Evolutionary conservation across 805 yeast species (phyloP), one percentile per base, ranked within the genome.

Genomic region (Metschnikowia rubicola): DNA sequence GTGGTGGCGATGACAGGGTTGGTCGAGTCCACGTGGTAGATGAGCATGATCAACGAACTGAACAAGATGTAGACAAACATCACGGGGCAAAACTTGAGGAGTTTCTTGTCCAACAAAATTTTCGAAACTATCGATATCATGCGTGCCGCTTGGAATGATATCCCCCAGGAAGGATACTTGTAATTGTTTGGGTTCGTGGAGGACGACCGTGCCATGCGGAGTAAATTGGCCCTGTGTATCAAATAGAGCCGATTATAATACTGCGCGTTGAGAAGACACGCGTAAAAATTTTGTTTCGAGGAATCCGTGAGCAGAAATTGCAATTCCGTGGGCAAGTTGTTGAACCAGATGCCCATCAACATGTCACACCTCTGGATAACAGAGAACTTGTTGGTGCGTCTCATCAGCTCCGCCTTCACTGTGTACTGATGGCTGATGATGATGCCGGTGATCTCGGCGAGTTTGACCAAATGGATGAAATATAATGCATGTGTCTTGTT

Each of bases 61-160:
- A 81, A 84, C 43, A 77, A 67, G 34, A 77, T 77, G 58, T 80
- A 82, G 30, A 79, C 82, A 55, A 73, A 75, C 62, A 77, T 70
- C n/a, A 83, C 79, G 10, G 88, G 84, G 48, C 80, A 75, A 53
- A 71, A 74, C 44, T 64, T 66, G 44, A 83, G 60, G 54, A 79
- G 79, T 44, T 74, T 72, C 36, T 74, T 71, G 37, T 74, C 77
- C 35, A 73, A 55, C 47, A 86, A 55, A 47, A 78, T 81, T 41
- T 81, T 81, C 29, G 80, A 74, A 45, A 87, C 81, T 37, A 78
- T 71, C 5, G 86, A 77, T 52, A 86, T 81, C 80, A 84, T 81
- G 57, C 87, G 79, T 1, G 94, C 89, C 1, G 91, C 87, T 63
- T 84, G 88, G 71, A 85, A 86, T 2, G 89, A 86, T 47, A 86